Conservation (phyloP, 1,284 basidiomycete species). For the Cutaneotrichosporon sp. region DNA sequence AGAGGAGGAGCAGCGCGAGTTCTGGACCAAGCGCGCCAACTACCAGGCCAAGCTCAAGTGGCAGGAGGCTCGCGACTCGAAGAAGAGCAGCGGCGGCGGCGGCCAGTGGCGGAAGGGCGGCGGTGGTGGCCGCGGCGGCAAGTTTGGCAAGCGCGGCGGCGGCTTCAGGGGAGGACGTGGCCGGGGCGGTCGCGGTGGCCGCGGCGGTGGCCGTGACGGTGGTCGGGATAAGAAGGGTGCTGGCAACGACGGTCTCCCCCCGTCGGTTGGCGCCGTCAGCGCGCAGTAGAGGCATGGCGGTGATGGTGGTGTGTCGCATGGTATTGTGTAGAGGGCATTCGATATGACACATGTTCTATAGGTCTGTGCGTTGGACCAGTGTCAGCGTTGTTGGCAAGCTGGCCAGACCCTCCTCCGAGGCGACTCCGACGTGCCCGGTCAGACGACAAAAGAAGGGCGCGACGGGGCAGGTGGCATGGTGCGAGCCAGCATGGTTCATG, state of each 20-base stretch:
- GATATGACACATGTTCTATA: not conserved
- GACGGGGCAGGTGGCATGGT: too few species aligned
- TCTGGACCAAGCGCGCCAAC: constrained; percentile 66
- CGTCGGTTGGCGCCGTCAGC: constrained; percentile 24
- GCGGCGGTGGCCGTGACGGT: constrained; percentile 13
- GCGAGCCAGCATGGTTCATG: too few species aligned
- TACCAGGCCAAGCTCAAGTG: constrained; percentile 51
- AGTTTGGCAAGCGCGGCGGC: constrained; percentile 20
- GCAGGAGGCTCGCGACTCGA: constrained; percentile 54
- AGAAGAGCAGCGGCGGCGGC: not conserved
- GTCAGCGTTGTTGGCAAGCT: too few species aligned
- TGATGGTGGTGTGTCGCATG: not conserved
- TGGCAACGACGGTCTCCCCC: constrained; percentile 24
- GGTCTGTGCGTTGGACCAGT: too few species aligned
- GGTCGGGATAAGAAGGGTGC: constrained; percentile 11
- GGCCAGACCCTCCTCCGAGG: too few species aligned
- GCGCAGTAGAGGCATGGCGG: not conserved
- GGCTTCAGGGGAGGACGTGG: constrained; percentile 24
- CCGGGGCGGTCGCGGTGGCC: constrained; percentile 6
- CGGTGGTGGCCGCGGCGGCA: constrained; percentile 26
- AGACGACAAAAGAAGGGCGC: too few species aligned
- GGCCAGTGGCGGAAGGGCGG: not conserved
- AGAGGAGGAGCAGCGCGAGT: constrained; percentile 65
- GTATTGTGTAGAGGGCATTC: not conserved
- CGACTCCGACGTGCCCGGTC: too few species aligned